Percentiles rank a stretch among this genome's conserved stretches.
Conservation (phyloP, 176 grass and related monocot genomes). For the Metroxylon sagu region DNA sequence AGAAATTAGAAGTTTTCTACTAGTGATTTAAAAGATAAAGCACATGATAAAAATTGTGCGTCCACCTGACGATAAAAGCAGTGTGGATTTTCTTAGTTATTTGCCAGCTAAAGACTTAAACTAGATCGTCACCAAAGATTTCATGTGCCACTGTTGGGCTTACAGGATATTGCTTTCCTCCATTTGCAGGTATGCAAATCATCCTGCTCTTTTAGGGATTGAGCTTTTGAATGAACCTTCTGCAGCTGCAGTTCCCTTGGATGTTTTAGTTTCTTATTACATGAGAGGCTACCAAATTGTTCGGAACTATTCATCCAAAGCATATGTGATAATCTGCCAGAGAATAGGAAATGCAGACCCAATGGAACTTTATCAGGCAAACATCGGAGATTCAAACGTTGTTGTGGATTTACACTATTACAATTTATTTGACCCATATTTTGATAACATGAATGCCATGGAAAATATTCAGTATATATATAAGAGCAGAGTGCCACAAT, state of each 20-base stretch:
- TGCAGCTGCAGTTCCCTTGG: constrained; percentile 46
- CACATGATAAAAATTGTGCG: no score
- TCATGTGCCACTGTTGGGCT: no score
- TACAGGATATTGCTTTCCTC: neutral
- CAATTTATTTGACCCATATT: constrained; percentile 72
- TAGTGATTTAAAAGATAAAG: no score
- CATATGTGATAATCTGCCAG: constrained; percentile 84
- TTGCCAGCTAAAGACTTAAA: no score
- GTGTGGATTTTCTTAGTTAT: no score
- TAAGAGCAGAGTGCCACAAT: constrained; percentile 44
- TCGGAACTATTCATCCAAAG: constrained; percentile 52
- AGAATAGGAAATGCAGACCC: constrained; percentile 85
- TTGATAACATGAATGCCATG: constrained; percentile 41
- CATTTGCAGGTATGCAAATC: constrained; percentile 54
- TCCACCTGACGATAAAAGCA: no score
- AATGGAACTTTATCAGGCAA: constrained; percentile 66
- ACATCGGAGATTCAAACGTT: constrained; percentile 49
- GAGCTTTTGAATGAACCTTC: constrained; percentile 87
- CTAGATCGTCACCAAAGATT: no score
- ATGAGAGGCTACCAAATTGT: constrained; percentile 66
- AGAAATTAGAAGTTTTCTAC: no score
- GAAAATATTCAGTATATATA: constrained; percentile 78
- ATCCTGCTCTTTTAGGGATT: constrained; percentile 58
- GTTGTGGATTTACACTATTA: constrained; percentile 90
- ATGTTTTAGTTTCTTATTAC: constrained; percentile 63